Percentiles rank a stretch among this genome's conserved stretches.
Evolutionary conservation across 257 asterid species (phyloP).

Genomic region (Scutellaria barbata): DNA sequence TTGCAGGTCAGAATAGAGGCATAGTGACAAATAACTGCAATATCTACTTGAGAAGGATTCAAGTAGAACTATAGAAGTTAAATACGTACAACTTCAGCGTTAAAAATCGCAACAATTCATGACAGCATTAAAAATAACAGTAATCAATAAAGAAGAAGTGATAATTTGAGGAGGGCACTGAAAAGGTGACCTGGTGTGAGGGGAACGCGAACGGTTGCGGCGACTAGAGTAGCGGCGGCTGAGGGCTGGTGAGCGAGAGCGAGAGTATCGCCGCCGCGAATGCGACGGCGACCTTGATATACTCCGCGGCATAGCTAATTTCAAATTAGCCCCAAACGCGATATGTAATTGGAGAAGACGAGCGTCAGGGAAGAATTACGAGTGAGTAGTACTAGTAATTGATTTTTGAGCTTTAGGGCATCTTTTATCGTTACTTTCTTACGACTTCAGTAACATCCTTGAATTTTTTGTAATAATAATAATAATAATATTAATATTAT

Average conservation of each 20-base stretch:
- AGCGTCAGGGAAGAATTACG: not conserved
- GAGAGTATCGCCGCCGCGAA: constrained; percentile 68
- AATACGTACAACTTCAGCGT: not conserved
- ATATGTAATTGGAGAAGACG: constrained; percentile 10
- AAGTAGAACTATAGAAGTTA: not conserved
- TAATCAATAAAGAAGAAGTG: not conserved
- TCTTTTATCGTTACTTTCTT: no score
- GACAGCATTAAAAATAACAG: not conserved
- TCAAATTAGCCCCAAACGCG: constrained; percentile 3
- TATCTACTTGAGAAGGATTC: not conserved
- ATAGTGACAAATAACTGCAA: not conserved
- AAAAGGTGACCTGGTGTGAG: constrained; percentile 56
- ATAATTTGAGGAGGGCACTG: constrained; percentile 7
- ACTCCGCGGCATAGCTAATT: constrained; percentile 57
- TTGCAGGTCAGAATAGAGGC: not conserved
- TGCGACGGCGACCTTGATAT: constrained; percentile 80
- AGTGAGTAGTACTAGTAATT: no score
- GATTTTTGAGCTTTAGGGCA: no score
- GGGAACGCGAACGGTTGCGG: constrained; percentile 75
- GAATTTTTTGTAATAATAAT: no score
- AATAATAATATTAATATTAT: no score
- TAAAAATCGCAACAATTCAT: not conserved
- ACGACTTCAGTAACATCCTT: no score
- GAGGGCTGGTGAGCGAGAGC: constrained; percentile 76
- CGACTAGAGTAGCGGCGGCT: constrained; percentile 54